These are phyloP conservation scores for Xerocomellus intermedius DNA, from an alignment of 768 basidiomycete genomes.

Conservation along the genomic window DNA sequence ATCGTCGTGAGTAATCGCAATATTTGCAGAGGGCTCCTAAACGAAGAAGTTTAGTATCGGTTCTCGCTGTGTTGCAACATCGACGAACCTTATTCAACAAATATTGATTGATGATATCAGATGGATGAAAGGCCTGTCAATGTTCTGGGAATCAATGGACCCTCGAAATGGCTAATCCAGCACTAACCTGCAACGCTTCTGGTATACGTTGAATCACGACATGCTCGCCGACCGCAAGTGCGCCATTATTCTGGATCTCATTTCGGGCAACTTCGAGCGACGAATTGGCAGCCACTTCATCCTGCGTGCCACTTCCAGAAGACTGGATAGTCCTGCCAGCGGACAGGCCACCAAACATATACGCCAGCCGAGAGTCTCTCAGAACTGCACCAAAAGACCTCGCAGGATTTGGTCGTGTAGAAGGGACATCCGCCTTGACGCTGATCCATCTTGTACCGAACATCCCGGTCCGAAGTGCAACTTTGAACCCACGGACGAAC, in stretches of 20 bases:
- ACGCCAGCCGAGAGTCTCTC: neutral
- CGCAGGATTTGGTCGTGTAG: neutral
- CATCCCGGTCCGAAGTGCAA: neutral
- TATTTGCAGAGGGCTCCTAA: neutral
- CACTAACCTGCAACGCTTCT: neutral
- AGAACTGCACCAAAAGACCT: neutral
- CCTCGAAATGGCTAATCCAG: too few relatives aligned
- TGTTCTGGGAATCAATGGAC: neutral
- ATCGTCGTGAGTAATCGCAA: slow-evolving; percentile 6
- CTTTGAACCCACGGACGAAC: slow-evolving; percentile 25
- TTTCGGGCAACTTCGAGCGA: neutral
- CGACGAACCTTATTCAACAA: neutral
- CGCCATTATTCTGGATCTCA: neutral
- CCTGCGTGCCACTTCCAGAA: neutral
- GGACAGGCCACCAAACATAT: neutral
- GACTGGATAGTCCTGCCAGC: neutral
- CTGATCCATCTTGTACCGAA: neutral
- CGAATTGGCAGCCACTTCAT: neutral
- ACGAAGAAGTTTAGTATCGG: neutral
- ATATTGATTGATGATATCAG: slow-evolving; percentile 10
- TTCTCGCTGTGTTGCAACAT: neutral
- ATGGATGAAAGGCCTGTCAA: slow-evolving; percentile 12
- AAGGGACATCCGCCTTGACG: neutral
- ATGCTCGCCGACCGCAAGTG: neutral
- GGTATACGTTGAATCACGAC: slow-evolving; percentile 1